Conservation (phyloP, 106 monocot genomes). For the Narthecium ossifragum region DNA sequence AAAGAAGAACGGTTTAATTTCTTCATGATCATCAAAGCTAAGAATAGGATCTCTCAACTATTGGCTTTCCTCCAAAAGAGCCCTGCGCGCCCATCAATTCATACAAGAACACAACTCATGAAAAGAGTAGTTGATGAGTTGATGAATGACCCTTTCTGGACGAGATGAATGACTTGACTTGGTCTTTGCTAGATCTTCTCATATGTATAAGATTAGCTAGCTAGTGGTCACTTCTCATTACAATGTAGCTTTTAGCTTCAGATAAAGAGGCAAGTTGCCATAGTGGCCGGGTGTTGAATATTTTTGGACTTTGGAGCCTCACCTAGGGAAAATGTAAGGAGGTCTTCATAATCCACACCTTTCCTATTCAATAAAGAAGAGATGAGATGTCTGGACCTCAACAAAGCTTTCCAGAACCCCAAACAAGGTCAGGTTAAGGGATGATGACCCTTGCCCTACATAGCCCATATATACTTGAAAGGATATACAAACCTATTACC, state of each 20-base stretch:
- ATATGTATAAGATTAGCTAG: no score
- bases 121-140: no score
- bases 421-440: not conserved
- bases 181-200: no score
- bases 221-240: not conserved
- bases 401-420: not conserved
- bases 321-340: not conserved
- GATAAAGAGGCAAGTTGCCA: not conserved
- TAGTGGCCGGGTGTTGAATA: not conserved
- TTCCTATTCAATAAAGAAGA: not conserved
- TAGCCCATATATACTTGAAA: no score
- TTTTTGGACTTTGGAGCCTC: not conserved
- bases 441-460: not conserved
- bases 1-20: not conserved
- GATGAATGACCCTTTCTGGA: no score
- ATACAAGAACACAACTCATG: no score
- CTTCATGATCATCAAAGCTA: not conserved
- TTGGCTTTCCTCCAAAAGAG: not conserved
- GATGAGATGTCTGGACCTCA: not conserved
- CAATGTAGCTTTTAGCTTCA: not conserved
- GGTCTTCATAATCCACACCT: not conserved
- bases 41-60: not conserved
- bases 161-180: not conserved
- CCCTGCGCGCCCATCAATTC: no score
- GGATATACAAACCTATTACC: no score